Conservation (phyloP, 495 filamentous ascomycete species). For the Beverwykella pulmonaria region DNA sequence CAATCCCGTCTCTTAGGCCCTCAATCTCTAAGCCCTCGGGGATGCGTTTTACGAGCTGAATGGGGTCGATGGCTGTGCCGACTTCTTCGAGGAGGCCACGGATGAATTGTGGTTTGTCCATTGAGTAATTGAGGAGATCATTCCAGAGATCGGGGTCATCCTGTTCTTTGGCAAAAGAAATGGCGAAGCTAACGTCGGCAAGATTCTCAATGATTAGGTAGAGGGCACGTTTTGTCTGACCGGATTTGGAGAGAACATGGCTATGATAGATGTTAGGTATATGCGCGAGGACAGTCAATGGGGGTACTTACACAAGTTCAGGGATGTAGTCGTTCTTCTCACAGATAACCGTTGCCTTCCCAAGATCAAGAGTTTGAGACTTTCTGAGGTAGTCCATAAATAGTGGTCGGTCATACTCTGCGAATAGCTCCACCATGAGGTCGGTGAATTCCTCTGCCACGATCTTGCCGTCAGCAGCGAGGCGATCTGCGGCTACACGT, state of each 20-base stretch:
- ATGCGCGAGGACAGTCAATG: neutral
- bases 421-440: constrained; percentile 81
- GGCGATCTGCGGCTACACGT: constrained; percentile 38
- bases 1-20: constrained; percentile 80
- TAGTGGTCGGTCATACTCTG: constrained; percentile 73
- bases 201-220: constrained; percentile 88
- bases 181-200: constrained; percentile 85
- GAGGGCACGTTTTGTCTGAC: constrained; percentile 85
- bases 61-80: constrained; percentile 86
- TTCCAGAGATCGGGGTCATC: constrained; percentile 91
- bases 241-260: constrained; percentile 90
- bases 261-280: constrained; percentile 14
- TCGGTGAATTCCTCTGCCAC: constrained; percentile 85
- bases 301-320: constrained; percentile 66
- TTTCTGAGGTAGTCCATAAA: constrained; percentile 85
- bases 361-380: constrained; percentile 80
- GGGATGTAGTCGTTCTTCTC: constrained; percentile 76
- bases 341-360: constrained; percentile 77
- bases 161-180: constrained; percentile 90
- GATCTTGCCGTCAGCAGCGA: constrained; percentile 65
- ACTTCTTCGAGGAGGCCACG: constrained; percentile 89
- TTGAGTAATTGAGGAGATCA: constrained; percentile 88
- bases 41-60: constrained; percentile 85
- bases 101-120: constrained; percentile 96
- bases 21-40: constrained; percentile 90